phyloP scores from a whole-genome alignment of 169 alveolate species.

The Perkinsus olseni region DNA sequence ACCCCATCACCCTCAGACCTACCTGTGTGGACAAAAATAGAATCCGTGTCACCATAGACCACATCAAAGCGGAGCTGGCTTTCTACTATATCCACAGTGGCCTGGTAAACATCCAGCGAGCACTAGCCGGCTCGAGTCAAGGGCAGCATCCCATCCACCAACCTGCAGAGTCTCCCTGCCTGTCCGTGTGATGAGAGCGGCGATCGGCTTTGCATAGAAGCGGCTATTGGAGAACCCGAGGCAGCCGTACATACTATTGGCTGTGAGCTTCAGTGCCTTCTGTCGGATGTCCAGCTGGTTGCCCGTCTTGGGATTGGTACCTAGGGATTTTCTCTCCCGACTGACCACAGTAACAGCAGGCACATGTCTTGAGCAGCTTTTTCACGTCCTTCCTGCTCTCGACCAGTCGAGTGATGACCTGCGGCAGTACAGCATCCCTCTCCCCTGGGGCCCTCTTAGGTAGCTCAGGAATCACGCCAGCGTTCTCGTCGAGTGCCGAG shows the following conservation, averaged over 20 bases:
- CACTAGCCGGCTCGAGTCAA: too few species aligned
- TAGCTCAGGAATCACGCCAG: constrained; percentile 44
- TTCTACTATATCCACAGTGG: constrained; percentile 85
- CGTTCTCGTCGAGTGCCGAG: constrained; percentile 37
- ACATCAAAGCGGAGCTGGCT: constrained; percentile 75
- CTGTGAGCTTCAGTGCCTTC: constrained; percentile 92
- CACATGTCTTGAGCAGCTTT: constrained; percentile 34
- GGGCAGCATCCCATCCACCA: constrained; percentile 16
- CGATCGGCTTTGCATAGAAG: constrained; percentile 94
- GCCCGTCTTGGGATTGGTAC: constrained; percentile 40
- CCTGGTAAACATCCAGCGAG: constrained; percentile 34
- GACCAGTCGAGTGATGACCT: constrained; percentile 43
- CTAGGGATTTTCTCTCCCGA: constrained; percentile 34
- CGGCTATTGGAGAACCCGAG: constrained; percentile 93
- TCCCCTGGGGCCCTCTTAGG: neutral
- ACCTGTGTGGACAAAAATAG: constrained; percentile 81
- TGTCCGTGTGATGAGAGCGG: constrained; percentile 91
- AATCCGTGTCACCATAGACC: constrained; percentile 99
- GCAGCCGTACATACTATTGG: constrained; percentile 98
- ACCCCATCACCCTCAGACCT: neutral
- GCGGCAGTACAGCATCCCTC: constrained; percentile 42
- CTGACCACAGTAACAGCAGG: constrained; percentile 66
- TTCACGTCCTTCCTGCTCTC: constrained; percentile 28
- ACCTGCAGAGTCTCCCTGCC: constrained; percentile 72
- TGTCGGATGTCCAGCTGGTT: constrained; percentile 77